Evolutionary conservation across 1,139 yeast species (phyloP).

Genomic region (Kazachstania sp.): DNA sequence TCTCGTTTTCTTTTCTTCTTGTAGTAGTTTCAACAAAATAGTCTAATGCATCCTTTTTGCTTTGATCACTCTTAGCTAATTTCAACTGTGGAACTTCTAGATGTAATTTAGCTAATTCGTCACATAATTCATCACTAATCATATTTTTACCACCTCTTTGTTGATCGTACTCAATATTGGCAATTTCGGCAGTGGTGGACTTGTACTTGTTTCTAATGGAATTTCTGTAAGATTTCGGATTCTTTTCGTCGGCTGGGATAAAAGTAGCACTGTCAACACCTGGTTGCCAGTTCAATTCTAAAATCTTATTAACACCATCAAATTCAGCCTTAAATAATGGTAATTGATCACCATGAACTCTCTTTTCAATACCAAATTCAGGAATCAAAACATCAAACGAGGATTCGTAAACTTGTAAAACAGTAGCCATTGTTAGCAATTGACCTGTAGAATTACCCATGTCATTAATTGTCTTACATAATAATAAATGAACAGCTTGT

Average conservation of each 20-base stretch:
- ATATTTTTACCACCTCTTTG: constrained; percentile 13
- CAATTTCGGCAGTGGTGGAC: constrained; percentile 62
- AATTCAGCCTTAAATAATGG: constrained; percentile 91
- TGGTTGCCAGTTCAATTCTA: constrained; percentile 87
- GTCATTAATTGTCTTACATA: constrained; percentile 77
- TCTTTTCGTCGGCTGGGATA: constrained; percentile 79
- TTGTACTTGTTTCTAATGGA: constrained; percentile 74
- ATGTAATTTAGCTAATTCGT: constrained; percentile 43
- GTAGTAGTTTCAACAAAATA: constrained; percentile 49
- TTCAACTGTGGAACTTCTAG: constrained; percentile 46
- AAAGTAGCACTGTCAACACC: constrained; percentile 88
- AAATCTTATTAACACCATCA: constrained; percentile 54
- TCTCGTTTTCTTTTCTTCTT: constrained; percentile 54
- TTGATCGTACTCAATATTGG: constrained; percentile 34
- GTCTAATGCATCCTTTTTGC: constrained; percentile 35
- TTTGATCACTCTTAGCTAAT: constrained; percentile 32
- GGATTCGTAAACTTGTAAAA: constrained; percentile 88
- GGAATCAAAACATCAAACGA: constrained; percentile 93
- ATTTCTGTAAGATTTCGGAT: constrained; percentile 64
- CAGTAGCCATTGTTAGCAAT: constrained; percentile 74
- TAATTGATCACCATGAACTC: constrained; percentile 95
- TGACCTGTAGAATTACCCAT: constrained; percentile 74
- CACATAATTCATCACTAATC: constrained; percentile 37
- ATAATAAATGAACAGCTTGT: constrained; percentile 79
- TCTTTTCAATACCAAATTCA: constrained; percentile 90